Conservation (phyloP, 1,284 basidiomycete species). For the Ustilago curta region DNA sequence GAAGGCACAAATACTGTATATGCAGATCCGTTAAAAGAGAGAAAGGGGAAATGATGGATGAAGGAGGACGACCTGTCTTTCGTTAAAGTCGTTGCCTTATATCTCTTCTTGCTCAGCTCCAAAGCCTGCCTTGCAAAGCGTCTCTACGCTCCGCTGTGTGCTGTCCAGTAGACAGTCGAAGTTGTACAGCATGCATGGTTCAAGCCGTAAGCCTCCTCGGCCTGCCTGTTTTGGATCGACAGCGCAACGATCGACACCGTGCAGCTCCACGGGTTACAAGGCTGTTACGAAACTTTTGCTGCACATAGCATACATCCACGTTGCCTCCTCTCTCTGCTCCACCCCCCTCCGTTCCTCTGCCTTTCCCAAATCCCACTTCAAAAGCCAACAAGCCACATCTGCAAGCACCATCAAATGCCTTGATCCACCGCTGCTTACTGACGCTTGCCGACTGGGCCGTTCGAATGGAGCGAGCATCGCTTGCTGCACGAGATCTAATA, state of each 20-base stretch:
- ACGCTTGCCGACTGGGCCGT: not conserved
- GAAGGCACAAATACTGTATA: not conserved
- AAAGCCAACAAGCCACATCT: conserved; percentile 14
- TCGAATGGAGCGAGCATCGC: conserved; percentile 19
- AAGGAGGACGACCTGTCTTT: not conserved
- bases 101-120: conserved; percentile 8
- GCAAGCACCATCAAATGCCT: conserved; percentile 13
- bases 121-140: not conserved
- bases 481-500: not conserved
- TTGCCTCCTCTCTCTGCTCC: not conserved
- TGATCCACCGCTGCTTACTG: not conserved
- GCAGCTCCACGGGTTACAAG: conserved; percentile 10
- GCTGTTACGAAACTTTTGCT: conserved; percentile 34
- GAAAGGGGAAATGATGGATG: conserved; percentile 7
- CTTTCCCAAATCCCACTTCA: not conserved
- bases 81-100: conserved; percentile 9
- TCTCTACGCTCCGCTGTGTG: not conserved
- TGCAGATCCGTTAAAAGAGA: not conserved
- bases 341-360: not conserved
- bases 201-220: not conserved
- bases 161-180: conserved; percentile 4
- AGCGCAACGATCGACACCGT: conserved; percentile 31
- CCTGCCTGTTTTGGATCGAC: conserved; percentile 3
- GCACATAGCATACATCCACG: conserved; percentile 40
- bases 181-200: conserved; percentile 8